Evolutionary conservation across 805 yeast species (phyloP), one percentile per base, ranked within the genome.

Genomic region (Candida maesae): DNA sequence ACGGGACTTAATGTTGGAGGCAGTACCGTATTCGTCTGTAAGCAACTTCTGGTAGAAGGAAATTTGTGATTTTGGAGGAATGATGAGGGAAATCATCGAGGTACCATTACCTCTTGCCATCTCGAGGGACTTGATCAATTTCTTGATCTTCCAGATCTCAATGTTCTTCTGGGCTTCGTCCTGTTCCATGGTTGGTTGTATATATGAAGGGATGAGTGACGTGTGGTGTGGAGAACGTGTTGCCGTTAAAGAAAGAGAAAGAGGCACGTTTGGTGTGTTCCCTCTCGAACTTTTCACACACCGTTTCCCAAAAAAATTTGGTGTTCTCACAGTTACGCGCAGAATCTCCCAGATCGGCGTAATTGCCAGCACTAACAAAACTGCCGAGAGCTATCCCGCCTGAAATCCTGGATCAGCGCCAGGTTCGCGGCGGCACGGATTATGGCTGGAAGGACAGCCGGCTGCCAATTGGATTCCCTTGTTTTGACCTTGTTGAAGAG

Each of bases 81-180:
- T 87, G 56, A 93, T 86, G 63, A 93, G 74, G 20, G 97, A 89
- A 61, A 93, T 93, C 98, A 93, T 93, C 18, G 99, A 93, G 35
- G 99, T 93, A 67, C 99, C 99, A 64, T 91, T 93, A 66, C 99
- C 99, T 66, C 96, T 79, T 39, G 98, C 98, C 57, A 70, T 71
- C 63, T 93, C 93, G 55, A 93, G 76, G 46, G 84, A 78, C 67
- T 85, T 85, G 75, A 90, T 78, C 67, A 88, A 76, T 70, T 93
- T 93, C 75, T 90, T 91, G 75, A 93, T 81, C 80, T 93, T 93
- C 99, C 99, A 93, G 73, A 93, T 90, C 73, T 93, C 96, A 63
- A 93, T 91, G 71, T 90, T 91, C 71, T 86, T 89, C 64, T 93
- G 99, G 39, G 95, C 93, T 52, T 88, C 95, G 51, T 57, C 61